Conservation (phyloP, 805 yeast genomes). For the Monosporozyma yasuniensis region DNA sequence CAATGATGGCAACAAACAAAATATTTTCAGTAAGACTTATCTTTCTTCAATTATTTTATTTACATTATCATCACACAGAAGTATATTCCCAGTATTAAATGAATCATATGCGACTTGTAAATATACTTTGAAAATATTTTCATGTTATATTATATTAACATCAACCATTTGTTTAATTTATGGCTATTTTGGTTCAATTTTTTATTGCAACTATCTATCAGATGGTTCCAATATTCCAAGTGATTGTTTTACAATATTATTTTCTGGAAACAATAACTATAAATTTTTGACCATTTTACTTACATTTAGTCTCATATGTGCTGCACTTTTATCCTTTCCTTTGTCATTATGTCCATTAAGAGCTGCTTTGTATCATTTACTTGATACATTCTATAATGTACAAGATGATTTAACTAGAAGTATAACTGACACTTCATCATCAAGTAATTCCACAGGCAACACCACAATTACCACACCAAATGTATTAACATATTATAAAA, state of each 20-base stretch:
- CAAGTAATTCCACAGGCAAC: not conserved
- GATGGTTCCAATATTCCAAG: not conserved
- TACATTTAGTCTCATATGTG: not conserved
- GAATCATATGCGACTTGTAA: not conserved
- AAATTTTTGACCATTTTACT: not conserved
- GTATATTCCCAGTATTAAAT: not conserved
- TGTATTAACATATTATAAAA: not conserved
- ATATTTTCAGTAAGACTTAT: not conserved
- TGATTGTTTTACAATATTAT: not conserved
- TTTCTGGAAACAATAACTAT: not conserved
- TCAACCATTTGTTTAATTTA: not conserved
- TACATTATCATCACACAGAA: not conserved
- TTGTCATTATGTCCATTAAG: not conserved
- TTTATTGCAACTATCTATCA: not conserved
- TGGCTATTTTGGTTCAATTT: not conserved
- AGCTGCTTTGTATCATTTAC: not conserved
- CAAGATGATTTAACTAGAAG: not conserved
- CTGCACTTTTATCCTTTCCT: not conserved
- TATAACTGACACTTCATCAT: no score
- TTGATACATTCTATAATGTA: not conserved
- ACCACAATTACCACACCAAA: no score
- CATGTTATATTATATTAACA: not conserved
- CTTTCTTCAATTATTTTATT: not conserved
- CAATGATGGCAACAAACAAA: not conserved
- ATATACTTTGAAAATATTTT: not conserved